These are phyloP conservation scores for Sugiyamaella floridensis DNA, from an alignment of 805 yeast species.

Conservation along the genomic window DNA sequence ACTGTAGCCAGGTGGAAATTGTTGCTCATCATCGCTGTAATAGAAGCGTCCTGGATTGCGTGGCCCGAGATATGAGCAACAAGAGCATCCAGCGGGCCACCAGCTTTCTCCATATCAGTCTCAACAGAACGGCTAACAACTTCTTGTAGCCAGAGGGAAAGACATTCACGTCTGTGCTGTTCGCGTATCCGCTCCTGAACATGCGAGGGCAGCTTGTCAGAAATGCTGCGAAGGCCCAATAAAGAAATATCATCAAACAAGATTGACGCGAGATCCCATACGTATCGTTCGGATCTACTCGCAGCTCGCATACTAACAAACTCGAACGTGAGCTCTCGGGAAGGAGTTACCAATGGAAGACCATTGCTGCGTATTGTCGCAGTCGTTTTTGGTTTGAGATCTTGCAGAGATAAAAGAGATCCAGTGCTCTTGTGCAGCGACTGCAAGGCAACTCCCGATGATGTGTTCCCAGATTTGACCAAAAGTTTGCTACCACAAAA, in stretches of 20 bases:
- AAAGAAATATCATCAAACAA: slow-evolving; percentile 45
- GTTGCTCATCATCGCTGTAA: slow-evolving; percentile 49
- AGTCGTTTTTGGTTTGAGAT: not conserved
- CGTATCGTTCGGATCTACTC: slow-evolving; percentile 24
- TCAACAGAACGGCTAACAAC: slow-evolving; percentile 36
- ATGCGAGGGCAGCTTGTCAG: slow-evolving; percentile 17
- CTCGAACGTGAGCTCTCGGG: slow-evolving; percentile 3
- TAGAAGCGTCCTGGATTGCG: slow-evolving; percentile 55
- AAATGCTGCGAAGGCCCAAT: slow-evolving; percentile 21
- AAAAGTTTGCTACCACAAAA: slow-evolving; percentile 13
- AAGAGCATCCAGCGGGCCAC: slow-evolving; percentile 44
- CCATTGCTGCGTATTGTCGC: slow-evolving; percentile 4
- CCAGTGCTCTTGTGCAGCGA: not conserved
- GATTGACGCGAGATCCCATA: slow-evolving; percentile 55
- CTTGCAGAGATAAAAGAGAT: not conserved
- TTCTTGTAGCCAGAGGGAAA: slow-evolving; percentile 53
- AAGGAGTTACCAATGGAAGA: slow-evolving; percentile 6
- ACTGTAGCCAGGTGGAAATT: slow-evolving; percentile 67
- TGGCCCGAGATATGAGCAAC: slow-evolving; percentile 42
- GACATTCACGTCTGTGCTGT: slow-evolving; percentile 36
- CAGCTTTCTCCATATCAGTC: slow-evolving; percentile 24
- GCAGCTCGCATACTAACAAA: not conserved
- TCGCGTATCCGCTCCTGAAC: slow-evolving; percentile 21
- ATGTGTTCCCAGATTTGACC: not conserved
- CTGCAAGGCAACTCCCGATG: not conserved